Evolutionary conservation across 164 flowering plant genomes (phyloP), one percentile per base, ranked within the genome.

Genomic region (Vitis riparia): DNA sequence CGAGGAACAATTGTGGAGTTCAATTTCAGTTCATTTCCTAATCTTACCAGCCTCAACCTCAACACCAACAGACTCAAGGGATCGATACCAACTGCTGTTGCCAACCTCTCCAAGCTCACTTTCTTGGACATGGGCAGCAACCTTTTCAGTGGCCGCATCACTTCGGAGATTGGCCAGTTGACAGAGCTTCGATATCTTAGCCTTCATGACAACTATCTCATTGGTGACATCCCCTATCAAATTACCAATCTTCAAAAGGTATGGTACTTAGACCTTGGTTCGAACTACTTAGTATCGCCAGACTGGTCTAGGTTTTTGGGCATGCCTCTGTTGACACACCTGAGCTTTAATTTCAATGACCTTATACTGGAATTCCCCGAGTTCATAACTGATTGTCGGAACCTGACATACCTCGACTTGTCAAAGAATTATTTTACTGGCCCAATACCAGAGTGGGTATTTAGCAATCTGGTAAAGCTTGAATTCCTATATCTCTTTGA

Each of bases 191-290:
- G 13, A 2, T 14, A 44, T 32, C 80, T 84, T 32, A 62, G 61
- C 9, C 72, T 82, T 7, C 57, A 37, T 30, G 49, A 77, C 69
- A 86, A 86, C 65, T 51, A 19, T 44, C 76, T 86, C 51, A 49
- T 13, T 15, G 86, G 86, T 37, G 9, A 66, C 10, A 74, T 86
- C 50, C 89, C 89, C 9, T 72, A 74, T 64, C 81, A 82, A 70
- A 17, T 82, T 17, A 65, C 75, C 72, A 65, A 70, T 70, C 84
- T 83, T 66, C 82, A 78, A 12, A 76, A 78, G 72, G 62, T 83
- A 59, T 32, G 69, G 73, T 29, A 65, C 50, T 66, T 85, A 13
- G 76, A 80, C 69, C 70, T 81, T 19, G 80, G 77, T 30, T 62
- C 68, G 7, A 85, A 85, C 64, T 79, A 49, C 69, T 69, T 85